A percentile compares a stretch with the other conserved stretches of the same genome.
phyloP scores from a whole-genome alignment of 495 filamentous ascomycete species.

The Umbilicaria muhlenbergii region DNA sequence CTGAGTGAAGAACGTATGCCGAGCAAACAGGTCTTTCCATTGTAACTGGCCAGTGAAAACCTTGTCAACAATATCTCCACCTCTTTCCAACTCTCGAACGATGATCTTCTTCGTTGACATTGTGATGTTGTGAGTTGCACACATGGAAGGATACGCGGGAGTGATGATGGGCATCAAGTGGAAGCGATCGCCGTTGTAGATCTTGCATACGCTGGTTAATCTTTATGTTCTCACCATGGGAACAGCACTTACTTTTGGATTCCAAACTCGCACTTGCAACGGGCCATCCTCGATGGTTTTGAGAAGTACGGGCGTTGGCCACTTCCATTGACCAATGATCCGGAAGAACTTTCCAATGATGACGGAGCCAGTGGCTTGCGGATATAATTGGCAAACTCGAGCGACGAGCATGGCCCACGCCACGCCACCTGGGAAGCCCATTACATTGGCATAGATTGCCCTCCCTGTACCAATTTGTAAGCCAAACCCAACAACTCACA shows the following conservation, averaged over 20 bases:
- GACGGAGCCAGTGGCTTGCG: constrained; percentile 70
- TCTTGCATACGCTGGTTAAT: constrained; percentile 24
- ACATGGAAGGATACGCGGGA: constrained; percentile 92
- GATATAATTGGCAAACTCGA: constrained; percentile 92
- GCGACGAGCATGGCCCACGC: constrained; percentile 97
- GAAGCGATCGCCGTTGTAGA: constrained; percentile 63
- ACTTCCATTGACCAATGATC: constrained; percentile 80
- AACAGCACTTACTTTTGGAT: constrained; percentile 53
- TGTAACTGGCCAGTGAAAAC: constrained; percentile 57
- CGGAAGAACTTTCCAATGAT: constrained; percentile 87
- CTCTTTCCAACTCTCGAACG: constrained; percentile 64
- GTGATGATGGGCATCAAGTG: constrained; percentile 97
- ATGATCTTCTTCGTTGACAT: constrained; percentile 73
- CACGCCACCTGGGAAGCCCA: constrained; percentile 91
- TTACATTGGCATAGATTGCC: constrained; percentile 87
- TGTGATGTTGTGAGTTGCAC: constrained; percentile 85
- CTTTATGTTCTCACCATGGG: background rate
- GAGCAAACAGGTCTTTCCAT: constrained; percentile 80
- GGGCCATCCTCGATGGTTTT: constrained; percentile 78
- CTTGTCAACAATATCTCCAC: constrained; percentile 58
- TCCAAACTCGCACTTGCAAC: constrained; percentile 78
- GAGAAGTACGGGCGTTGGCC: constrained; percentile 80
- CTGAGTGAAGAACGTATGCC: constrained; percentile 80
- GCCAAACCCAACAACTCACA: no score
- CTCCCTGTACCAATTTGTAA: constrained; percentile 30